phyloP scores from a whole-genome alignment of 1,284 basidiomycete species.

The Apiotrichum akiyoshidainum region DNA sequence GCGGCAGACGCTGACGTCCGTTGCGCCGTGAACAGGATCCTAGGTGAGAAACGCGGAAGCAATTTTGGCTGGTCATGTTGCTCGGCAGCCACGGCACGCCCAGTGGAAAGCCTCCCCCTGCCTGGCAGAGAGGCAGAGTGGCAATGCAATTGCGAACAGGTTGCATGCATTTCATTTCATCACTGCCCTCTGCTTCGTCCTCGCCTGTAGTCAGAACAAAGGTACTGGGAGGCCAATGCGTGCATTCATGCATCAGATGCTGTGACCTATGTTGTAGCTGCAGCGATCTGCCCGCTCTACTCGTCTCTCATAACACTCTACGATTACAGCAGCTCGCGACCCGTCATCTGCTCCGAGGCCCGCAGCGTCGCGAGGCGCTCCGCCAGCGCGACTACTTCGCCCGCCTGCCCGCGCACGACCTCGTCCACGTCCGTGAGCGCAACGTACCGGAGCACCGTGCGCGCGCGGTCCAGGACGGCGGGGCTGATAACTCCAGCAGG shows the following conservation, averaged over 20 bases:
- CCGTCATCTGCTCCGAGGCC: neutral
- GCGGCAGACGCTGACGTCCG: conserved; percentile 12
- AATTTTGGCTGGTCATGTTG: neutral
- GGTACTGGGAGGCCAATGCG: too few species aligned
- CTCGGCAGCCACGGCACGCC: too few species aligned
- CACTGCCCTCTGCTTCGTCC: too few species aligned
- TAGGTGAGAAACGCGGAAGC: neutral
- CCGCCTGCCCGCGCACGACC: conserved; percentile 72
- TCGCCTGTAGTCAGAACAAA: too few species aligned
- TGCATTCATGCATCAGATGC: too few species aligned
- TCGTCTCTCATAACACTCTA: too few species aligned
- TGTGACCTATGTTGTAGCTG: too few species aligned
- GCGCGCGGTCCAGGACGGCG: conserved; percentile 56
- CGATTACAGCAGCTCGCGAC: neutral
- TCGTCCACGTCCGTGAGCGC: conserved; percentile 68
- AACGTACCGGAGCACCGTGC: conserved; percentile 66
- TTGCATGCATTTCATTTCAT: too few species aligned
- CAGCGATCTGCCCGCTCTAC: too few species aligned
- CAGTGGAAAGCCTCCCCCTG: too few species aligned
- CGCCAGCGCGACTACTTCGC: conserved; percentile 56
- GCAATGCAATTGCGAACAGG: too few species aligned
- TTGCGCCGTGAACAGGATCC: neutral
- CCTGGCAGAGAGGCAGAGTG: too few species aligned
- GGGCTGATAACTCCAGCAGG: neutral
- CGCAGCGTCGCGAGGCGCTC: conserved; percentile 11